phyloP scores from a whole-genome alignment of 2,329 filamentous ascomycete species.

The Neocucurbitaria cava region DNA sequence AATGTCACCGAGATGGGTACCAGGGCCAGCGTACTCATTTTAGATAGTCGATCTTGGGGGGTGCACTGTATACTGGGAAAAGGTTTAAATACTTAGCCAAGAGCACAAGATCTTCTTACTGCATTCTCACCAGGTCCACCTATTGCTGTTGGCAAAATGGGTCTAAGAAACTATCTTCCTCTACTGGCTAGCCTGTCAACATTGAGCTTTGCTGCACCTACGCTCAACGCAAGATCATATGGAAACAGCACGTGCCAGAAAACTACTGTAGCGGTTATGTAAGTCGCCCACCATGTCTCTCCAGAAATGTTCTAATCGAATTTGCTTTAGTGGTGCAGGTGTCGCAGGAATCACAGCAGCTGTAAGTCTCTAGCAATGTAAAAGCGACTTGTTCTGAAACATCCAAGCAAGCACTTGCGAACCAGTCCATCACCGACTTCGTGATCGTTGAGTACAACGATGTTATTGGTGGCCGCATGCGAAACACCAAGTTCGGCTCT shows the following conservation, averaged over 20 bases:
- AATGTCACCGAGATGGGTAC: not conserved
- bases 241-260: slow-evolving; percentile 36
- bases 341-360: slow-evolving; percentile 70
- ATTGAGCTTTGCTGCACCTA: slow-evolving; percentile 22
- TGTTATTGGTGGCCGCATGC: slow-evolving; percentile 67
- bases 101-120: not conserved
- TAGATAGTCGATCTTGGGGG: not conserved
- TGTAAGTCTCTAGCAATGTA: slow-evolving; percentile 38
- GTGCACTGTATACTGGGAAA: not conserved
- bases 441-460: slow-evolving; percentile 69
- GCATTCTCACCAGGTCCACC: not conserved
- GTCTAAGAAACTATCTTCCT: slow-evolving; percentile 3
- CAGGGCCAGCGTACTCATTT: not conserved
- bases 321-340: slow-evolving; percentile 58
- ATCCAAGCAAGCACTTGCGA: slow-evolving; percentile 63
- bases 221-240: slow-evolving; percentile 14
- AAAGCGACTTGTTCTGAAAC: slow-evolving; percentile 2
- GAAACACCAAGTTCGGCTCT: slow-evolving; percentile 64
- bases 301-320: not conserved
- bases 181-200: slow-evolving; percentile 6
- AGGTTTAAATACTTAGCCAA: slow-evolving; percentile 4
- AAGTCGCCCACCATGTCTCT: not conserved
- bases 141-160: slow-evolving; percentile 3
- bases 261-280: slow-evolving; percentile 45
- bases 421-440: slow-evolving; percentile 68